Evolutionary conservation across 2,329 filamentous ascomycete genomes (phyloP).

Genomic region (Fusarium pseudoanthophilum): DNA sequence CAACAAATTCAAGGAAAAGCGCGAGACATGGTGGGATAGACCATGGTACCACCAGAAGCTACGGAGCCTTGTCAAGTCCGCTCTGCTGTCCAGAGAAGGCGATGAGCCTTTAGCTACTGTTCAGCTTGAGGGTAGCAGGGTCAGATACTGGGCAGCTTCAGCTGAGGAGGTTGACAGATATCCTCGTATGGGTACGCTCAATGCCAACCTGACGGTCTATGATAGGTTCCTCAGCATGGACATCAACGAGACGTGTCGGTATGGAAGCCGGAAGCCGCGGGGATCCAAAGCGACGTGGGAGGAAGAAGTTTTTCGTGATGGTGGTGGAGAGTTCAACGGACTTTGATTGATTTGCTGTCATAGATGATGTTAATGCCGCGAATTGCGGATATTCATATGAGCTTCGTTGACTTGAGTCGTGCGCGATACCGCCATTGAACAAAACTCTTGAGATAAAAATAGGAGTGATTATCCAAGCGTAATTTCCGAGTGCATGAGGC

Average conservation of each 20-base stretch:
- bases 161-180: neutral
- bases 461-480: neutral
- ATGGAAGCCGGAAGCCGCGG: neutral
- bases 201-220: neutral
- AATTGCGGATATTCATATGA: fast-evolving
- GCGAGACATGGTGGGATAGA: neutral
- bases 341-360: neutral
- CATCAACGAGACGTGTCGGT: neutral
- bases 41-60: slow-evolving; percentile 8
- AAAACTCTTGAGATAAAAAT: neutral
- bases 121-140: neutral
- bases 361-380: too few relatives aligned
- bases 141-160: slow-evolving; percentile 7
- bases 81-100: fast-evolving
- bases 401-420: too few relatives aligned
- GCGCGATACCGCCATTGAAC: too few relatives aligned
- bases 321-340: neutral
- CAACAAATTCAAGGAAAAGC: neutral
- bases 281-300: neutral
- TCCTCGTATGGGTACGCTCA: neutral
- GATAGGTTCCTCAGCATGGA: neutral
- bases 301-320: slow-evolving; percentile 6
- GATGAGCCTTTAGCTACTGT: neutral
- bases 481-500: neutral
- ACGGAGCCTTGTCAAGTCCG: neutral